phyloP scores from a whole-genome alignment of 805 yeast genomes.

The Wickerhamomyces xylosicus region DNA sequence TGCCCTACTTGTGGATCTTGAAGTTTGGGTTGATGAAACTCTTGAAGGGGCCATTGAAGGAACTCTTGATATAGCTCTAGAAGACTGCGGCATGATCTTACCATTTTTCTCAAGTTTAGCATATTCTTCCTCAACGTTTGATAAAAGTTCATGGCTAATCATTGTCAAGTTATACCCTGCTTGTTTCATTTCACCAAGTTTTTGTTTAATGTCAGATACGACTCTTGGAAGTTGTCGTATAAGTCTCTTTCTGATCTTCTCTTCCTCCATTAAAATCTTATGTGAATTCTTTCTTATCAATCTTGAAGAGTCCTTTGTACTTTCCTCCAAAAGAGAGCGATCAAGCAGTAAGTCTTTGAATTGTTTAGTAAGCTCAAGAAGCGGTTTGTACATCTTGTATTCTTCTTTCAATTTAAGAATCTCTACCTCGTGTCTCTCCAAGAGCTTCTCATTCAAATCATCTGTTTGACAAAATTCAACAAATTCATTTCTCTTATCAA shows the following conservation, averaged over 20 bases:
- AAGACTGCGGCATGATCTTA: constrained; percentile 9
- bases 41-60: constrained; percentile 14
- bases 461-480: constrained; percentile 23
- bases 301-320: constrained; percentile 74
- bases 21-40: constrained; percentile 10
- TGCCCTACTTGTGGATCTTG: constrained; percentile 7
- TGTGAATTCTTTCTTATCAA: constrained; percentile 68
- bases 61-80: constrained; percentile 12
- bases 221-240: constrained; percentile 60
- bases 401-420: constrained; percentile 39
- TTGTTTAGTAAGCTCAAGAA: constrained; percentile 45
- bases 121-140: constrained; percentile 22
- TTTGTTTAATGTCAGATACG: constrained; percentile 37
- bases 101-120: constrained; percentile 13
- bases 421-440: constrained; percentile 58
- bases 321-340: constrained; percentile 50
- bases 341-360: constrained; percentile 49
- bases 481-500: constrained; percentile 39
- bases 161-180: constrained; percentile 32
- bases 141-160: constrained; percentile 20
- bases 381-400: constrained; percentile 38
- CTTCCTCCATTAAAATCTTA: constrained; percentile 71
- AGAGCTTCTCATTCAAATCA: constrained; percentile 45
- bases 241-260: constrained; percentile 58
- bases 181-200: constrained; percentile 22